Conservation (phyloP, 2,329 filamentous ascomycete genomes). For the Byssochlamys sp. region DNA sequence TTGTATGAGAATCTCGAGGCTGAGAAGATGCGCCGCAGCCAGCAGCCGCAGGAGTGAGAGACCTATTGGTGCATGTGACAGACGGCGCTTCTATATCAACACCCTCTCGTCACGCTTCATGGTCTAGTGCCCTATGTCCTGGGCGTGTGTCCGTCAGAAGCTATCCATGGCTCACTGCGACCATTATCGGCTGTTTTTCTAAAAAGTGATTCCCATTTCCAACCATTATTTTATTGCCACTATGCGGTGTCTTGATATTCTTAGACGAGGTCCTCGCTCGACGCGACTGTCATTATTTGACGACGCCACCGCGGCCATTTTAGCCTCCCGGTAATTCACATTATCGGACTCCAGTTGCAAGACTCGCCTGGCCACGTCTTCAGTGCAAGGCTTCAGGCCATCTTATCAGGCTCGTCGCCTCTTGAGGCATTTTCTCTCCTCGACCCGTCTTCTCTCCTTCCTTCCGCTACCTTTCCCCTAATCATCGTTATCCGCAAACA, state of each 20-base stretch:
- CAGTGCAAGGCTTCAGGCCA: not conserved
- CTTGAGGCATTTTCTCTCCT: not conserved
- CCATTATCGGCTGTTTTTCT: not conserved
- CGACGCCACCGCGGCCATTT: not conserved
- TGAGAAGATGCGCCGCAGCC: constrained; percentile 95
- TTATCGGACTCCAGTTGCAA: not conserved
- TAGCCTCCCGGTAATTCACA: not conserved
- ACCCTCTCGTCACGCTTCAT: not conserved
- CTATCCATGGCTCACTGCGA: not conserved
- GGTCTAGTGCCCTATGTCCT: not conserved
- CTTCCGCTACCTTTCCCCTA: not conserved
- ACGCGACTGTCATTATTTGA: constrained; percentile 3
- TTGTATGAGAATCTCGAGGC: constrained; percentile 98
- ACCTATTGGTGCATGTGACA: not conserved
- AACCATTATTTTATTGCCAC: not conserved
- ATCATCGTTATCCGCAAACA: not conserved
- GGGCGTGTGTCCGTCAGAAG: not conserved
- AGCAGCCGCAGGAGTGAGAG: constrained; percentile 52
- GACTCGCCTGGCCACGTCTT: not conserved
- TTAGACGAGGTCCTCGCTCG: not conserved
- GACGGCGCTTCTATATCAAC: not conserved
- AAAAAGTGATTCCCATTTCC: not conserved
- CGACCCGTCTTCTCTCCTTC: not conserved
- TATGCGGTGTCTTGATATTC: not conserved
- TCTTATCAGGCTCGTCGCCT: not conserved